These are phyloP conservation scores for Aspergillus nanangensis DNA, from an alignment of 495 filamentous ascomycete genomes.

Conservation along the genomic window DNA sequence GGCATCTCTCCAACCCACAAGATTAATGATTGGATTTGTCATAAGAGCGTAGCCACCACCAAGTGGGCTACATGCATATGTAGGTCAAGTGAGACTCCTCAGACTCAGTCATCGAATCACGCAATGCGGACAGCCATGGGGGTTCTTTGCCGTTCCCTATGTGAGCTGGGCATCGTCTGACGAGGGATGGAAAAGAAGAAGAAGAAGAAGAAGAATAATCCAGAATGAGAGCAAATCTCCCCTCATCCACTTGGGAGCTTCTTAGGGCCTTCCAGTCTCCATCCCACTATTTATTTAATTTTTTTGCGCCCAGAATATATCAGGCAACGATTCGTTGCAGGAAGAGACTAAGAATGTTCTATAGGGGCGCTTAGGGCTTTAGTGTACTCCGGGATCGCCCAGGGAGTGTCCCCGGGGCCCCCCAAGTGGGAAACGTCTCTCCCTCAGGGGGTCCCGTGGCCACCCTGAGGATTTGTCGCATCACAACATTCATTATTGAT, in stretches of 20 bases:
- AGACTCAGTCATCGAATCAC: not conserved
- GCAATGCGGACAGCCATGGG: slow-evolving; percentile 1
- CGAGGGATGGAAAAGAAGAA: no score
- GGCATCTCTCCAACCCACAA: no score
- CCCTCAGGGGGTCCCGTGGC: not conserved
- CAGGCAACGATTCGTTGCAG: slow-evolving; percentile 2
- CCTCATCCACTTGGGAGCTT: no score
- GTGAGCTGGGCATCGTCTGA: not conserved
- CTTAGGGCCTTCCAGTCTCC: slow-evolving; percentile 7
- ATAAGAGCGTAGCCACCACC: not conserved
- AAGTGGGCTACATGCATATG: no score
- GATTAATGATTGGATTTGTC: no score
- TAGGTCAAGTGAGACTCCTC: not conserved
- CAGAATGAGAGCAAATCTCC: no score
- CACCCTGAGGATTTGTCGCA: not conserved
- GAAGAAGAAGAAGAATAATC: no score
- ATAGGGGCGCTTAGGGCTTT: slow-evolving; percentile 9
- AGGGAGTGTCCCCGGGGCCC: slow-evolving; percentile 3
- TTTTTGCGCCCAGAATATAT: slow-evolving; percentile 3
- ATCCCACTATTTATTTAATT: slow-evolving; percentile 4
- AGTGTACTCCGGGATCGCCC: slow-evolving; percentile 10
- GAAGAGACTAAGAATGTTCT: slow-evolving; percentile 18
- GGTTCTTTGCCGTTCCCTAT: no score
- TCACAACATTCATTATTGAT: not conserved
- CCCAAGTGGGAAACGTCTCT: slow-evolving; percentile 4